A percentile compares a stretch with the other conserved stretches of the same genome.
These are phyloP conservation scores for Neurospora sublineolata DNA, from an alignment of 495 filamentous ascomycete species.

Conservation along the genomic window DNA sequence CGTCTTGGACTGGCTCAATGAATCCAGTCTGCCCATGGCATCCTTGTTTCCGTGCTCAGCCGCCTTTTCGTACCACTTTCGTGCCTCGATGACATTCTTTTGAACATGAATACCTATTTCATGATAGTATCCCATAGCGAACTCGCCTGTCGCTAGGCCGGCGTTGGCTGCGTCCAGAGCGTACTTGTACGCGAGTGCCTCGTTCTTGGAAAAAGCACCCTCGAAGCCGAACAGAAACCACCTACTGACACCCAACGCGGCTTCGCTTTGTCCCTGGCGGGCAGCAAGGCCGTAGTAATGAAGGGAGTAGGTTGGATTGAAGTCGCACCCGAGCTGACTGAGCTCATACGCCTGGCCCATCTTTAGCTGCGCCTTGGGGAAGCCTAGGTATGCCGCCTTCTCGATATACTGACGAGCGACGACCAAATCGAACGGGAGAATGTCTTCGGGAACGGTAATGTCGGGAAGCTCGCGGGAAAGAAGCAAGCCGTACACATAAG, in stretches of 20 bases:
- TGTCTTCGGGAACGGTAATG: constrained; percentile 60
- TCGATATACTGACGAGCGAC: constrained; percentile 82
- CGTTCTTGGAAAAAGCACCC: constrained; percentile 84
- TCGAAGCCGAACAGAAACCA: constrained; percentile 97
- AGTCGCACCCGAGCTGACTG: constrained; percentile 86
- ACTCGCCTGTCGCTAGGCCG: constrained; percentile 82
- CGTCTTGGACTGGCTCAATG: constrained; percentile 73
- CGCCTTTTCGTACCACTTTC: constrained; percentile 83
- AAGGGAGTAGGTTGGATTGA: constrained; percentile 80
- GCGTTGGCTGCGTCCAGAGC: constrained; percentile 72
- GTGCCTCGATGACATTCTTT: constrained; percentile 70
- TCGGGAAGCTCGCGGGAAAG: constrained; percentile 81
- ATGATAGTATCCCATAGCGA: constrained; percentile 94
- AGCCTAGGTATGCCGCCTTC: constrained; percentile 91
- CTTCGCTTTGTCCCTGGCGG: constrained; percentile 76
- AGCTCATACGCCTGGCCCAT: constrained; percentile 96
- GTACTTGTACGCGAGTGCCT: constrained; percentile 82
- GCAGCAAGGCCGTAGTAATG: constrained; percentile 94
- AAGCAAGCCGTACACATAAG: constrained; percentile 95
- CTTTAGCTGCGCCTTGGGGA: constrained; percentile 93
- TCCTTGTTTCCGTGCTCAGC: constrained; percentile 88
- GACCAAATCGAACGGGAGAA: constrained; percentile 61
- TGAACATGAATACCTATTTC: constrained; percentile 87
- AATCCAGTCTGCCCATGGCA: constrained; percentile 68
- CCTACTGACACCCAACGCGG: constrained; percentile 93